Percentiles rank a stretch among this genome's conserved stretches.
Conservation (phyloP, 768 basidiomycete species). For the Gloeostereum incarnatum region DNA sequence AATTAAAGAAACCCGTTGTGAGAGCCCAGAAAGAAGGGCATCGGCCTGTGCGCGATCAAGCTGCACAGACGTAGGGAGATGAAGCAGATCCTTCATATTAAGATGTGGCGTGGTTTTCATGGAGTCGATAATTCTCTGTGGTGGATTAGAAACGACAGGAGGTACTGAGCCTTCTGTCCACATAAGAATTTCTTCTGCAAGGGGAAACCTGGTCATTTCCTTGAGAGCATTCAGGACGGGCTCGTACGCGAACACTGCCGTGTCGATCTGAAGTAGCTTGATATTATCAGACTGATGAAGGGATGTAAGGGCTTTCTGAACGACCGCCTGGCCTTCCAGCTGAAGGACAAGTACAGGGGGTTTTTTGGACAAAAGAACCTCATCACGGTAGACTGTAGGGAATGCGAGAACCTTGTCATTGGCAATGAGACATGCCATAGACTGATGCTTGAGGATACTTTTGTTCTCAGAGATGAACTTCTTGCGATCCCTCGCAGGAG, state of each 20-base stretch:
- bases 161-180: slow-evolving; percentile 29
- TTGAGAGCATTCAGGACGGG: slow-evolving; percentile 54
- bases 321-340: slow-evolving; percentile 32
- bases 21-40: slow-evolving; percentile 43
- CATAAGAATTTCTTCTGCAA: slow-evolving; percentile 41
- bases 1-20: slow-evolving; percentile 48
- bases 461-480: slow-evolving; percentile 25
- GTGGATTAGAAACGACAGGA: slow-evolving; percentile 5
- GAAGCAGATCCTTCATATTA: slow-evolving; percentile 31
- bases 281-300: slow-evolving; percentile 26
- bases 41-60: slow-evolving; percentile 43
- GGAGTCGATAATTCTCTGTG: slow-evolving; percentile 11
- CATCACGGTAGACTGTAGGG: slow-evolving; percentile 43
- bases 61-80: slow-evolving; percentile 25
- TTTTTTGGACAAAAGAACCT: slow-evolving; percentile 34
- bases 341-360: slow-evolving; percentile 46
- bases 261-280: slow-evolving; percentile 48
- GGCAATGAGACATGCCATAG: slow-evolving; percentile 40
- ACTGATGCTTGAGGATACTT: slow-evolving; percentile 42
- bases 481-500: slow-evolving; percentile 22
- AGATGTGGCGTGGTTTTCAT: slow-evolving; percentile 22
- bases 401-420: slow-evolving; percentile 42
- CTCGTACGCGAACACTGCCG: slow-evolving; percentile 53
- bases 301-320: slow-evolving; percentile 25
- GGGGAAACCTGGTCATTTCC: slow-evolving; percentile 30